Evolutionary conservation across 805 yeast genomes (phyloP), one percentile per base, ranked within the genome.

Genomic region (Cyberlindnera sargentensis): DNA sequence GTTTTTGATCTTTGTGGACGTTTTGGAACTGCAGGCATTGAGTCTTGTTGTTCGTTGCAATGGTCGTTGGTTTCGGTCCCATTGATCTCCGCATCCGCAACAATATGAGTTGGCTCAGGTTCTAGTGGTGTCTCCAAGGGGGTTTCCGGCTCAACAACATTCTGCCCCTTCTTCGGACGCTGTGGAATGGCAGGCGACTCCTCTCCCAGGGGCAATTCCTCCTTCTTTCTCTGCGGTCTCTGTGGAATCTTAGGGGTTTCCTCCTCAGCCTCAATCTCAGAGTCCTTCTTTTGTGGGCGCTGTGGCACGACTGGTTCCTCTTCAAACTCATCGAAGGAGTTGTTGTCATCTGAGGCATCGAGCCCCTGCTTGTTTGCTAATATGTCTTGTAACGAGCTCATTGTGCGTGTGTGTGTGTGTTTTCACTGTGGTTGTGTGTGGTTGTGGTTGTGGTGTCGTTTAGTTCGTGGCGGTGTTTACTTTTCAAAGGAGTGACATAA

Each of bases 181-280:
- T 44, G 44, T 15, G 49, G 49, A 27, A 33, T n/a, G 20, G 28
- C 15, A 11, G 41, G 44, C 23, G 10, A 11, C 3, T 37, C 34
- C 9, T 33, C 34, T 23, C 35, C 35, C 33, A 31, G 15, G 6
- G 33, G 33, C 6, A 11, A 11, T 6, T n/a, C 6, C 15, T 31
- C 33, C 33, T n/a, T 9, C 6, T 36, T 25, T 41, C 39, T 41
- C 3, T 37, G 24, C 15, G 55, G 51, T 34, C 50, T 43, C 30
- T 32, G 25, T 8, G 52, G 52, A 27, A 44, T 31, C n/a, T 41
- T 31, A 4, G 53, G 50, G 11, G 37, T 31, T 9, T 41, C 44
- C 9, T 27, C 23, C n/a, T 28, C 38, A 35, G 35, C 9, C 30
- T n/a, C 9, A 27, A 4, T 24, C 20, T 15, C 20, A 15, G 20